Evolutionary conservation across 352 stramenopile species (phyloP).

Genomic region (Thalassiosira allenii): DNA sequence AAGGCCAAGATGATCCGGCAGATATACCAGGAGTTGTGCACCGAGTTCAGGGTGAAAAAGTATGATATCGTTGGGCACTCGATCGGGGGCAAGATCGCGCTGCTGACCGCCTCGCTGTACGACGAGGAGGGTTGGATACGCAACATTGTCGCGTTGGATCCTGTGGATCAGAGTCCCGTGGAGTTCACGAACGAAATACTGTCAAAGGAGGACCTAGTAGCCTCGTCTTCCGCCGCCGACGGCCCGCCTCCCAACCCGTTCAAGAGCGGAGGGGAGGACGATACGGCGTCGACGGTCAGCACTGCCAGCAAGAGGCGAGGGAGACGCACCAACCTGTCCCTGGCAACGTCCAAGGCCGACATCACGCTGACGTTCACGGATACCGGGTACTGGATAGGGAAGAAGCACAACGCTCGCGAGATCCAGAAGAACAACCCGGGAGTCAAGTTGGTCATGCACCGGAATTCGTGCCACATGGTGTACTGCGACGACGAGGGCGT

Average conservation of each 20-base stretch:
- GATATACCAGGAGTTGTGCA: conserved; percentile 47
- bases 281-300: background rate
- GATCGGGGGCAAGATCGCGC: conserved; percentile 47
- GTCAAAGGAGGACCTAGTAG: background rate
- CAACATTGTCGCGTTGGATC: conserved; percentile 51
- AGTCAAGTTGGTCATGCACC: conserved; percentile 39
- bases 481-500: conserved; percentile 50
- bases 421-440: conserved; percentile 57
- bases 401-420: conserved; percentile 45
- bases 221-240: background rate
- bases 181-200: conserved; percentile 52
- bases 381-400: conserved; percentile 30
- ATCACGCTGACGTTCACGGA: conserved; percentile 54
- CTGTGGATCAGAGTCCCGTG: conserved; percentile 47
- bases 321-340: conserved; percentile 28
- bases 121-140: conserved; percentile 38
- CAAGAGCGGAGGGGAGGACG: background rate
- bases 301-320: background rate
- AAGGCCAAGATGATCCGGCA: conserved; percentile 31
- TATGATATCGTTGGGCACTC: conserved; percentile 59
- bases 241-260: background rate
- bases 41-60: conserved; percentile 25
- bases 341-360: conserved; percentile 39
- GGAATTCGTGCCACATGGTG: conserved; percentile 51
- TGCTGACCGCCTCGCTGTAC: conserved; percentile 45